These are phyloP conservation scores for Mortierella alpina DNA, from an alignment of 192 early-diverging fungal species.

Conservation along the genomic window DNA sequence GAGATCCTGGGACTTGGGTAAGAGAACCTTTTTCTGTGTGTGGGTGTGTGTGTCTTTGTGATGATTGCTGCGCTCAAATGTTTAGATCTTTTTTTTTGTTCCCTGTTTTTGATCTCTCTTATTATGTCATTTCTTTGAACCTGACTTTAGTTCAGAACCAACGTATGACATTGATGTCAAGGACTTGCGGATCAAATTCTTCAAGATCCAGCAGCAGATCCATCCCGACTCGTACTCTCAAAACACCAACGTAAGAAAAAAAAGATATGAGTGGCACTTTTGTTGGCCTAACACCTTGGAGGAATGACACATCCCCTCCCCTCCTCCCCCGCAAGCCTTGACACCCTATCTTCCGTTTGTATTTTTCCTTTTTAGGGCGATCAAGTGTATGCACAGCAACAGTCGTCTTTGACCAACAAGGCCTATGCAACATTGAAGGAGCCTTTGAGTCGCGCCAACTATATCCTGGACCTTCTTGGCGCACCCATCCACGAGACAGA, in stretches of 20 bases:
- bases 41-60: not conserved
- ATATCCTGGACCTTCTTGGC: conserved; percentile 75
- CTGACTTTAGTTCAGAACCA: conserved; percentile 47
- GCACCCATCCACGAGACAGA: conserved; percentile 71
- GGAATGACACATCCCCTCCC: no score
- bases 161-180: conserved; percentile 76
- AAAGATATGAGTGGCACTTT: no score
- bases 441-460: conserved; percentile 84
- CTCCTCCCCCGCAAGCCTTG: no score
- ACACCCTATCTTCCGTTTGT: not conserved
- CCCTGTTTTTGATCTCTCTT: not conserved
- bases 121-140: conserved; percentile 8
- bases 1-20: conserved; percentile 44
- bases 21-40: not conserved
- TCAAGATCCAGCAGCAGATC: conserved; percentile 81
- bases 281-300: no score
- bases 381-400: conserved; percentile 69
- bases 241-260: conserved; percentile 64
- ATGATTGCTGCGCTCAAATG: not conserved
- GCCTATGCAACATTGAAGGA: conserved; percentile 83
- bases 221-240: conserved; percentile 88
- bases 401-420: conserved; percentile 89
- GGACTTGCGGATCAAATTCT: conserved; percentile 71
- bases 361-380: conserved; percentile 62
- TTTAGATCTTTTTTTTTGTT: not conserved